A percentile compares a stretch with the other conserved stretches of the same genome.
These are phyloP conservation scores for Babesia bovis DNA, from an alignment of 169 alveolate species.

Conservation along the genomic window DNA sequence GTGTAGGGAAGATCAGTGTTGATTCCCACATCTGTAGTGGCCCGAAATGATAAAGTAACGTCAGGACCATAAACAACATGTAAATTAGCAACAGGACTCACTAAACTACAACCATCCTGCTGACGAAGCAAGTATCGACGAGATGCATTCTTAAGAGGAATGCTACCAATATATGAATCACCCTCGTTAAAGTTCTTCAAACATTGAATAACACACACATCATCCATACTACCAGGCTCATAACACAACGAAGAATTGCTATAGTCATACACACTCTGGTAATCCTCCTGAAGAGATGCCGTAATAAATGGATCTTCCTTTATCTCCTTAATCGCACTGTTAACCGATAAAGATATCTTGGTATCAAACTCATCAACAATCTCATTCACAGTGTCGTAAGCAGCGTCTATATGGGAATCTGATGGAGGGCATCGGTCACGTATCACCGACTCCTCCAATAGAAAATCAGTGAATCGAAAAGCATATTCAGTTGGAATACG, in stretches of 20 bases:
- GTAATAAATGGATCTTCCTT: background rate
- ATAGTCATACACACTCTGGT: conserved; percentile 48
- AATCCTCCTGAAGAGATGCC: background rate
- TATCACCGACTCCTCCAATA: conserved; percentile 12
- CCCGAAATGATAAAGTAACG: too few species aligned
- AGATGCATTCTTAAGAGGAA: conserved; percentile 56
- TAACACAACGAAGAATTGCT: too few species aligned
- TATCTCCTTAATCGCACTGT: background rate
- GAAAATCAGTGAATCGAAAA: background rate
- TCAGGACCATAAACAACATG: too few species aligned
- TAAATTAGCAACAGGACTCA: too few species aligned
- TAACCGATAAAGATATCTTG: background rate
- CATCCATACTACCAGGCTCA: background rate
- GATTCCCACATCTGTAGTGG: too few species aligned
- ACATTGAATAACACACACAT: background rate
- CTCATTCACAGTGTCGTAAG: conserved; percentile 6
- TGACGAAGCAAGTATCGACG: conserved; percentile 24
- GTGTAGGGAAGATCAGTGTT: too few species aligned
- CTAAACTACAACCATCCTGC: too few species aligned
- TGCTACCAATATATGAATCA: conserved; percentile 10
- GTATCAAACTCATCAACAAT: conserved; percentile 7
- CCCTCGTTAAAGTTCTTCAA: conserved; percentile 53
- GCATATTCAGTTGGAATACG: conserved; percentile 27
- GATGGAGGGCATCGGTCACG: background rate
- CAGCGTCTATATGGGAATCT: background rate